These are phyloP conservation scores for Corallochytrium limacisporum DNA, from an alignment of 78 protist species.

Conservation along the genomic window DNA sequence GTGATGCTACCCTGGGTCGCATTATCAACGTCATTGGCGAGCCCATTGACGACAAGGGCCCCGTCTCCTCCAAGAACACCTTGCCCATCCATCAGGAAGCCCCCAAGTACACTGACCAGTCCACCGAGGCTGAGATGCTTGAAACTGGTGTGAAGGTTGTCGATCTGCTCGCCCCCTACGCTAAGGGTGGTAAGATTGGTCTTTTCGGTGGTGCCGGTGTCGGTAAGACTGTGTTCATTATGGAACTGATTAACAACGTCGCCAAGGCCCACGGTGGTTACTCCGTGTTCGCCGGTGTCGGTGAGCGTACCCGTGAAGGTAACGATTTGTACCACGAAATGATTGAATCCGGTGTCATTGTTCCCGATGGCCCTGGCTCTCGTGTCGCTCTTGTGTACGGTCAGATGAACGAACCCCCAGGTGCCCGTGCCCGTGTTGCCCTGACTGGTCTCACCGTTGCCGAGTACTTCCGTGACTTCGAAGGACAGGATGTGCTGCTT, in stretches of 20 bases:
- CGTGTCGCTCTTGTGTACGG: constrained; percentile 97
- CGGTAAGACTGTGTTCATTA: constrained; percentile 95
- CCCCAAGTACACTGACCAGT: constrained; percentile 75
- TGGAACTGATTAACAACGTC: constrained; percentile 97
- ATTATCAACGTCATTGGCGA: constrained; percentile 98
- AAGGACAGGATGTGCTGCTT: constrained; percentile 94
- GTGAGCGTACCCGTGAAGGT: constrained; percentile 99
- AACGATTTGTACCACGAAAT: constrained; percentile 97
- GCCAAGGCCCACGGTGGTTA: constrained; percentile 97
- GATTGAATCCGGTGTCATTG: constrained; percentile 91
- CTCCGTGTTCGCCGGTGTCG: constrained; percentile 99
- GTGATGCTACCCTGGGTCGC: constrained; percentile 89
- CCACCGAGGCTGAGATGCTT: constrained; percentile 70
- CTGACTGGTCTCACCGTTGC: constrained; percentile 93
- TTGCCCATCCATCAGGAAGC: constrained; percentile 84
- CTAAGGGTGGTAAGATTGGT: constrained; percentile 97
- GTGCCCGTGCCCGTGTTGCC: constrained; percentile 97
- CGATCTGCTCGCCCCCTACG: constrained; percentile 93
- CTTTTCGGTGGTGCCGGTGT: constrained; percentile 99
- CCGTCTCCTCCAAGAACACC: constrained; percentile 30
- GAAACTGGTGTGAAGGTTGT: constrained; percentile 97
- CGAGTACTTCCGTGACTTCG: constrained; percentile 97
- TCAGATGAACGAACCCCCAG: constrained; percentile 99
- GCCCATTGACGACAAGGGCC: constrained; percentile 94
- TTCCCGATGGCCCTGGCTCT: constrained; percentile 63